Evolutionary conservation across 2,329 filamentous ascomycete genomes (phyloP).

Genomic region (Colletotrichum sp.): DNA sequence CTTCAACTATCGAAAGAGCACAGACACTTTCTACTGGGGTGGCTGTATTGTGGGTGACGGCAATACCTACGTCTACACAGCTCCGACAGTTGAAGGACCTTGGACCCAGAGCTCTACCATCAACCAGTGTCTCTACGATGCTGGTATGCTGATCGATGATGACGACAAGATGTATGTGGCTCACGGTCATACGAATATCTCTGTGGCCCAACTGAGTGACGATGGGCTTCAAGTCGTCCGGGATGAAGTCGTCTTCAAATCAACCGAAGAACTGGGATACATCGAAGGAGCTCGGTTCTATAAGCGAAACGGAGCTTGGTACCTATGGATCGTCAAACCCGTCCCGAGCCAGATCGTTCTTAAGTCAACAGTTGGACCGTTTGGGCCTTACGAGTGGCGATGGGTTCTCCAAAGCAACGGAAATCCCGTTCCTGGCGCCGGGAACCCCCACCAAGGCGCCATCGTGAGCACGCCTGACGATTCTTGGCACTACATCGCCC

Average conservation of each 20-base stretch:
- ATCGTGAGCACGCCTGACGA: background rate
- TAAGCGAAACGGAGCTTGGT: background rate
- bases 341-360: background rate
- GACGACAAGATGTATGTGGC: background rate
- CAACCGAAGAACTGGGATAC: background rate
- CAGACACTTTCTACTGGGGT: background rate
- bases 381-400: background rate
- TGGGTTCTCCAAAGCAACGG: background rate
- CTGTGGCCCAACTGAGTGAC: background rate
- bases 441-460: background rate
- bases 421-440: background rate
- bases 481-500: background rate
- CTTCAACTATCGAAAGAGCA: background rate
- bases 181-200: accelerated
- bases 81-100: background rate
- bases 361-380: background rate
- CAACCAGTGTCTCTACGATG: background rate
- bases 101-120: background rate
- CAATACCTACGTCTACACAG: background rate
- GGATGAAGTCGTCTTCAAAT: background rate
- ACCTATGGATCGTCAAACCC: background rate
- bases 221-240: background rate
- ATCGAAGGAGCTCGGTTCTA: background rate
- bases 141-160: background rate
- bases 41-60: background rate